These are phyloP conservation scores for Cylindrodendrum hubeiense DNA, from an alignment of 2,329 filamentous ascomycete genomes.

Conservation along the genomic window DNA sequence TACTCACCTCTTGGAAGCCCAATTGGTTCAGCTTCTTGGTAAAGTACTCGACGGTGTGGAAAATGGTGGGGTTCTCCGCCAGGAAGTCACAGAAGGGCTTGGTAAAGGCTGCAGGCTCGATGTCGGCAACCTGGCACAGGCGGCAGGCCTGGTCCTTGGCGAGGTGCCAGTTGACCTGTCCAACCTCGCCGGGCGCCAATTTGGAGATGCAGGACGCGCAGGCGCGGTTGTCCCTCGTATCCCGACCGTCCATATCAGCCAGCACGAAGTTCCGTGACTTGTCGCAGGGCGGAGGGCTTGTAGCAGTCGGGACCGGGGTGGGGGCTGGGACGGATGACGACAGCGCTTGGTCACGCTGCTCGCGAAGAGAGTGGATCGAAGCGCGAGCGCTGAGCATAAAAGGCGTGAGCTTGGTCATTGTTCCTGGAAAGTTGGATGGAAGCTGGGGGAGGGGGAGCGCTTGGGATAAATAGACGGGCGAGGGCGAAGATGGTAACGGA, in stretches of 20 bases:
- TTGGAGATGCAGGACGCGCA: constrained; percentile 55
- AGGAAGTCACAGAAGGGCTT: constrained; percentile 90
- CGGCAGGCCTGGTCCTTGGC: constrained; percentile 45
- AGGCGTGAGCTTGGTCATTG: constrained; percentile 61
- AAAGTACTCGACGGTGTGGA: constrained; percentile 88
- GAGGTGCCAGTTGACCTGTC: constrained; percentile 49
- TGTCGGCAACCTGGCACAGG: constrained; percentile 54
- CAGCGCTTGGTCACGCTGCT: constrained; percentile 54
- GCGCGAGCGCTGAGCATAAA: constrained; percentile 58
- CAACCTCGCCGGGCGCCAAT: constrained; percentile 44
- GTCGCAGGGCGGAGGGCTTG: constrained; percentile 19
- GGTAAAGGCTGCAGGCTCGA: constrained; percentile 75
- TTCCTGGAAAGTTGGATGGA: constrained; percentile 16
- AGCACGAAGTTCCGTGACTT: constrained; percentile 61
- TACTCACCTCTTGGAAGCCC: constrained; percentile 78
- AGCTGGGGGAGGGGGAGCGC: constrained; percentile 19
- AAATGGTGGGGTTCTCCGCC: constrained; percentile 90
- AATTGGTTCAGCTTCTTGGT: constrained; percentile 76
- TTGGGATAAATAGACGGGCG: neutral
- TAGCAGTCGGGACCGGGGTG: constrained; percentile 44
- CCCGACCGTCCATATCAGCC: constrained; percentile 55
- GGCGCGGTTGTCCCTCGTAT: constrained; percentile 49
- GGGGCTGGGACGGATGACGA: constrained; percentile 44
- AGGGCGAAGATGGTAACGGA: constrained; percentile 10
- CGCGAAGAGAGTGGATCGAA: constrained; percentile 60